Percentiles rank a stretch among this genome's conserved stretches.
Conservation (phyloP, 805 yeast species). For the Metschnikowia kunwiensis region DNA sequence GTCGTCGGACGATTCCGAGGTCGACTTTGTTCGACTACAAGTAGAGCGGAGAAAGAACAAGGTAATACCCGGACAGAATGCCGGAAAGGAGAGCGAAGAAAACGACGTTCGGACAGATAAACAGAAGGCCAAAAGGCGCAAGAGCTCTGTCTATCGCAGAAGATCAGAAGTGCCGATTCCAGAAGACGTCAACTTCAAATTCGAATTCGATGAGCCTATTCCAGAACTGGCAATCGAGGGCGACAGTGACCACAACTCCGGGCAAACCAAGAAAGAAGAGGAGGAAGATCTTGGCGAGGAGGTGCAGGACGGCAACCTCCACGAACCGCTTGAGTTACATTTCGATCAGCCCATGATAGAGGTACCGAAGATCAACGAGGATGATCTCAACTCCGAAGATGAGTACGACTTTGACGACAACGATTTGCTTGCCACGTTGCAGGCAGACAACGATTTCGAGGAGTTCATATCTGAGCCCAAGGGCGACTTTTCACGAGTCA, state of each 20-base stretch:
- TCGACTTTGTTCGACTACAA: conserved; percentile 70
- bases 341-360: conserved; percentile 36
- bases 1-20: conserved; percentile 53
- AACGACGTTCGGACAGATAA: conserved; percentile 10
- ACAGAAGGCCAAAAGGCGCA: conserved; percentile 9
- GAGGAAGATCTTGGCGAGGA: conserved; percentile 68
- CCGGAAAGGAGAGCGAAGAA: neutral
- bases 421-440: conserved; percentile 44
- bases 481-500: conserved; percentile 5
- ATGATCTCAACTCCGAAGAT: conserved; percentile 53
- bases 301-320: conserved; percentile 10
- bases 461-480: conserved; percentile 26
- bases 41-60: conserved; percentile 54
- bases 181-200: conserved; percentile 40
- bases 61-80: conserved; percentile 9
- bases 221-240: conserved; percentile 10
- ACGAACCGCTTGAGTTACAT: conserved; percentile 25
- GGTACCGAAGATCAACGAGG: conserved; percentile 52
- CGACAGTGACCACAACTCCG: conserved; percentile 5
- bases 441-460: conserved; percentile 45
- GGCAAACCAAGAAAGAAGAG: conserved; percentile 24
- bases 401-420: conserved; percentile 60
- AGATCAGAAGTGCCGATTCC: conserved; percentile 40
- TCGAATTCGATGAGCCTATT: conserved; percentile 38
- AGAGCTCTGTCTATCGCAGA: conserved; percentile 23